phyloP scores from a whole-genome alignment of 768 basidiomycete species.

The Lactarius sp. region DNA sequence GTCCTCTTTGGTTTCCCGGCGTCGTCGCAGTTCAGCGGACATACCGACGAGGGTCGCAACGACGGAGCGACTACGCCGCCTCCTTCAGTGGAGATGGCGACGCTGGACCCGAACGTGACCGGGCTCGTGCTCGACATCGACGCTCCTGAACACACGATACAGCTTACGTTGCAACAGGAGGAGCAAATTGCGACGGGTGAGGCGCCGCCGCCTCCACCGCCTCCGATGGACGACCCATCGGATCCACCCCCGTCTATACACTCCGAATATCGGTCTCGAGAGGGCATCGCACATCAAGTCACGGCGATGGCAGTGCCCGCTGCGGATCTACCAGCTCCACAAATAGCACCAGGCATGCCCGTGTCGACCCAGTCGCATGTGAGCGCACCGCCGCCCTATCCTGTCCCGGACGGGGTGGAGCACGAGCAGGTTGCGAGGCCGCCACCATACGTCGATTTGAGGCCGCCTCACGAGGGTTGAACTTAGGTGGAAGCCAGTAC shows the following conservation, averaged over 20 bases:
- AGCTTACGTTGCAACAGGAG: slow-evolving; percentile 52
- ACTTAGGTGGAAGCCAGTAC: slow-evolving; percentile 22
- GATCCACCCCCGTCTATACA: slow-evolving; percentile 89
- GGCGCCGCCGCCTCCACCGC: slow-evolving; percentile 69
- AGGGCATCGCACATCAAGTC: slow-evolving; percentile 28
- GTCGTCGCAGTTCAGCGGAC: slow-evolving; percentile 77
- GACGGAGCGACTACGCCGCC: slow-evolving; percentile 65
- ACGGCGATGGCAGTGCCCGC: slow-evolving; percentile 25
- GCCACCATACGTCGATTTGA: slow-evolving; percentile 37
- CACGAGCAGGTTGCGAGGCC: slow-evolving; percentile 34
- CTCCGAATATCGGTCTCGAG: slow-evolving; percentile 55
- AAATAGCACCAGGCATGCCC: slow-evolving; percentile 26
- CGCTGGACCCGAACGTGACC: slow-evolving; percentile 64
- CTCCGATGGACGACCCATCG: slow-evolving; percentile 79
- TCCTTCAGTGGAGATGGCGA: slow-evolving; percentile 70
- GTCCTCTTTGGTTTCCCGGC: slow-evolving; percentile 65
- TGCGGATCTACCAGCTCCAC: slow-evolving; percentile 21
- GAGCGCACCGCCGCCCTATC: slow-evolving; percentile 77
- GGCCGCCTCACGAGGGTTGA: slow-evolving; percentile 25
- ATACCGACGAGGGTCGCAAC: slow-evolving; percentile 53
- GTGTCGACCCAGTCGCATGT: slow-evolving; percentile 21
- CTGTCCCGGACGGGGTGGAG: slow-evolving; percentile 43
- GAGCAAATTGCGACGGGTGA: slow-evolving; percentile 33
- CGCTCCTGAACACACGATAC: slow-evolving; percentile 49
- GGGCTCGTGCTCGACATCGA: slow-evolving; percentile 52